These are phyloP conservation scores for Primulina eburnea DNA, from an alignment of 257 asterid species.

Conservation along the genomic window DNA sequence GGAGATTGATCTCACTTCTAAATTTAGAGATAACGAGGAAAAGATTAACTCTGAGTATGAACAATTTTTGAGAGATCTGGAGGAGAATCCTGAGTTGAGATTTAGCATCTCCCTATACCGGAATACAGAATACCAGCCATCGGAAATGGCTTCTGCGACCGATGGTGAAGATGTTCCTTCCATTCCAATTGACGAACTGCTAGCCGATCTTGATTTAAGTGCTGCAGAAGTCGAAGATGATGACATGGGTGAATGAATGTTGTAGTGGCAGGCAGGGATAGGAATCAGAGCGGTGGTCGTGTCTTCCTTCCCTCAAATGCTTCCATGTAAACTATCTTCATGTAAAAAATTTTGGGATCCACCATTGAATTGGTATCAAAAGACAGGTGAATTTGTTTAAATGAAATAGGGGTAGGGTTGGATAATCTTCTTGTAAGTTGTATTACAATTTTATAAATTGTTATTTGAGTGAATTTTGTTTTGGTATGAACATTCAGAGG, in stretches of 20 bases:
- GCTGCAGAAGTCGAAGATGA: neutral
- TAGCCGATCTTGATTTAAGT: constrained; percentile 6
- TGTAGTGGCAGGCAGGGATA: neutral
- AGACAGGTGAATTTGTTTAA: neutral
- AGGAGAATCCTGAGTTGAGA: constrained; percentile 16
- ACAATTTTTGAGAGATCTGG: constrained; percentile 19
- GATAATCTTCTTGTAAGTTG: neutral
- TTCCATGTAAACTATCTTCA: neutral
- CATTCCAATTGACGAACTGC: constrained; percentile 1
- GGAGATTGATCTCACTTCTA: constrained; percentile 12
- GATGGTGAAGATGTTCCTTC: constrained; percentile 15
- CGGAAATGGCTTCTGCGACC: constrained; percentile 28
- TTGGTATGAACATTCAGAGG: neutral
- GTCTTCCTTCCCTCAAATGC: neutral
- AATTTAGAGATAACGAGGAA: neutral
- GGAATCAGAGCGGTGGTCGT: neutral
- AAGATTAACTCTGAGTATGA: constrained; percentile 2
- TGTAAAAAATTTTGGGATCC: neutral
- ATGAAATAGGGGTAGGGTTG: neutral
- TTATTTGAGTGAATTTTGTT: neutral
- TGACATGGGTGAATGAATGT: constrained; percentile 1
- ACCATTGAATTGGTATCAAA: neutral
- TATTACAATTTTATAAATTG: neutral
- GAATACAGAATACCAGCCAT: constrained; percentile 26
- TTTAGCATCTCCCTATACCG: constrained; percentile 26